Evolutionary conservation across 768 basidiomycete species (phyloP).

Genomic region (Russula lepida): DNA sequence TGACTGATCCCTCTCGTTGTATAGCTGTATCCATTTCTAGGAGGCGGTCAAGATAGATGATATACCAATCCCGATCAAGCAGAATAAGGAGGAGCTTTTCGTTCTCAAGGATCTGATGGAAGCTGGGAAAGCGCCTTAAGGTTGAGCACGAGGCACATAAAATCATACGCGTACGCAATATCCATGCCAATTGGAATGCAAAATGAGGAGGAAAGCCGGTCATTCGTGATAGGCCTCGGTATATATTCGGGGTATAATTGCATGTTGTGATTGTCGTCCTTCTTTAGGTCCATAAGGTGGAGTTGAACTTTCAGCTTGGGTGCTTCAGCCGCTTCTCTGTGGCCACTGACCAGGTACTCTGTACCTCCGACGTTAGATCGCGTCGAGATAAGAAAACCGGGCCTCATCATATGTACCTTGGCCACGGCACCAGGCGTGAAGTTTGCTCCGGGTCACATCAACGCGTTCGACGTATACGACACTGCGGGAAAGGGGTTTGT

Average conservation of each 20-base stretch:
- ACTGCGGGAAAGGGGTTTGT: not conserved
- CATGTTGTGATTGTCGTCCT: conserved; percentile 12
- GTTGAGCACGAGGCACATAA: not conserved
- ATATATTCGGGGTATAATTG: conserved; percentile 10
- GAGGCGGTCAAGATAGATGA: conserved; percentile 15
- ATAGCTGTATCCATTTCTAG: not conserved
- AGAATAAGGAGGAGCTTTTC: conserved; percentile 11
- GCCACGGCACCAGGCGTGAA: not conserved
- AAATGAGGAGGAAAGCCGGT: conserved; percentile 3
- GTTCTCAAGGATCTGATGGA: conserved; percentile 12
- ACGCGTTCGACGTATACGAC: not conserved
- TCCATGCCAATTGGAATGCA: not conserved
- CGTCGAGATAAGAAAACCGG: not conserved
- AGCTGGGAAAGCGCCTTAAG: not conserved
- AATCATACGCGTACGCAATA: conserved; percentile 1
- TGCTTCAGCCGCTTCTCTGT: not conserved
- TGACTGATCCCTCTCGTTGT: not conserved
- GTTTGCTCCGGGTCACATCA: not conserved
- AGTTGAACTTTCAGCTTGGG: not conserved
- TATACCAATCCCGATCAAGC: not conserved
- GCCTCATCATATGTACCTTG: conserved; percentile 1
- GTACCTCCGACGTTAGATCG: not conserved
- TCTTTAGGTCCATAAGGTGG: not conserved
- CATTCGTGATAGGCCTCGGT: conserved; percentile 5
- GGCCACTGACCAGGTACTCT: conserved; percentile 13